Conservation (phyloP, 2,329 filamentous ascomycete genomes). For the Rutstroemia sp. region DNA sequence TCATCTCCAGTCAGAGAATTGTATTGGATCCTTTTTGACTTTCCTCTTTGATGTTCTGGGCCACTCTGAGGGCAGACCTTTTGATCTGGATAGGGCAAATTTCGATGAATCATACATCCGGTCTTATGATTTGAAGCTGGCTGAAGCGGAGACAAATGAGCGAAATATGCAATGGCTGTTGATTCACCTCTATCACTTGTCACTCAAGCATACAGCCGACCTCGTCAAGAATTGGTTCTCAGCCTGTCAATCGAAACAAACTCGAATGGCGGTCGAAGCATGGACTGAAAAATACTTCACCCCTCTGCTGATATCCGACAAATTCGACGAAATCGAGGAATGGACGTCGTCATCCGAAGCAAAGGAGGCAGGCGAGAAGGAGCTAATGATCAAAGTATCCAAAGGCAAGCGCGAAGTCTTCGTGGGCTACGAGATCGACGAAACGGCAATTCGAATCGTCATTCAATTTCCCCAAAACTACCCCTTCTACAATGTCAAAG, state of each 20-base stretch:
- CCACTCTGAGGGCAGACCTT: slow-evolving; percentile 62
- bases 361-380: slow-evolving; percentile 42
- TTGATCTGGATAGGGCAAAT: slow-evolving; percentile 64
- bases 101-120: slow-evolving; percentile 51
- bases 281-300: slow-evolving; percentile 88
- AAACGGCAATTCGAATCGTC: slow-evolving; percentile 74
- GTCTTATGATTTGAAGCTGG: slow-evolving; percentile 44
- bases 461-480: slow-evolving; percentile 75
- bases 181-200: slow-evolving; percentile 78
- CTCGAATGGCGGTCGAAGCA: slow-evolving; percentile 66
- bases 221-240: slow-evolving; percentile 82
- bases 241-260: slow-evolving; percentile 72
- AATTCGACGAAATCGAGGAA: slow-evolving; percentile 57
- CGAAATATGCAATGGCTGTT: slow-evolving; percentile 76
- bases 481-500: slow-evolving; percentile 70
- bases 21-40: slow-evolving; percentile 61
- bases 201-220: slow-evolving; percentile 67
- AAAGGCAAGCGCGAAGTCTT: slow-evolving; percentile 67
- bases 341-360: slow-evolving; percentile 54
- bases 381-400: slow-evolving; percentile 63
- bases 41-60: slow-evolving; percentile 83
- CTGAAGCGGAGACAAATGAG: slow-evolving; percentile 54
- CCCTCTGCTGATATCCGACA: slow-evolving; percentile 56
- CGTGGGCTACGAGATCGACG: slow-evolving; percentile 81
- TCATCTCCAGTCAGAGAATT: slow-evolving; percentile 67